A percentile compares a stretch with the other conserved stretches of the same genome.
These are phyloP conservation scores for Hirsutella thompsonii DNA, from an alignment of 2,329 filamentous ascomycete species.

Conservation along the genomic window DNA sequence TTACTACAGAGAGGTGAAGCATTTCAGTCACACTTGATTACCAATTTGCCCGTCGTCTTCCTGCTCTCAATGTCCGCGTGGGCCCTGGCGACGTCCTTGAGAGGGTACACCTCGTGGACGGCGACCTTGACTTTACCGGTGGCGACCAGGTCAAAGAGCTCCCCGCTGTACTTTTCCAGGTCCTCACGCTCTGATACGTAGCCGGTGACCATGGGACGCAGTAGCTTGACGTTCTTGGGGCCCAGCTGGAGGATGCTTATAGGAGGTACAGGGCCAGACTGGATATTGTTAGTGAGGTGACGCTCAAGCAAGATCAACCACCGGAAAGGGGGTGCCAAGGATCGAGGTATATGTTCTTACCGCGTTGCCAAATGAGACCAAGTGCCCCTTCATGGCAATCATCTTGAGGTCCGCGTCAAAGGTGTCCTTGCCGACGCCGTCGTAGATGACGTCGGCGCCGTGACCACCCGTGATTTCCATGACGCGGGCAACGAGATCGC, in stretches of 20 bases:
- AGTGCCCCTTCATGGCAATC: constrained; percentile 62
- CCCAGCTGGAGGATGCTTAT: constrained; percentile 42
- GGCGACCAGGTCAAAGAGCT: constrained; percentile 61
- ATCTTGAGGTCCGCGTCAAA: constrained; percentile 68
- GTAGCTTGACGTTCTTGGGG: constrained; percentile 64
- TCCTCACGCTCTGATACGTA: constrained; percentile 62
- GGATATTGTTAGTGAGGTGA: constrained; percentile 4
- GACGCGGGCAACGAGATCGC: constrained; percentile 46
- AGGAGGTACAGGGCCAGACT: constrained; percentile 63
- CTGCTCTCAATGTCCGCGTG: constrained; percentile 70
- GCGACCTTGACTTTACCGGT: constrained; percentile 57
- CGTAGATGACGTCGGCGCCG: constrained; percentile 69
- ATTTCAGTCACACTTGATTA: constrained; percentile 53
- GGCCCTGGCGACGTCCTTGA: constrained; percentile 59
- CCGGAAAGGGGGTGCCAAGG: not conserved
- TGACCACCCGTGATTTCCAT: constrained; percentile 57
- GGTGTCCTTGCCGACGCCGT: constrained; percentile 74
- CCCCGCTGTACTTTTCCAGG: constrained; percentile 53
- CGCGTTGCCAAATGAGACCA: constrained; percentile 74
- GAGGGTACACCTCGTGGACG: constrained; percentile 65
- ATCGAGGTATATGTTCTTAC: constrained; percentile 23
- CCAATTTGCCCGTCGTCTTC: constrained; percentile 72
- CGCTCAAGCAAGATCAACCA: no score
- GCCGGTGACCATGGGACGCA: constrained; percentile 60
- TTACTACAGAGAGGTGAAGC: no score